phyloP scores from a whole-genome alignment of 306 rosid species.

The Vigna radiata region DNA sequence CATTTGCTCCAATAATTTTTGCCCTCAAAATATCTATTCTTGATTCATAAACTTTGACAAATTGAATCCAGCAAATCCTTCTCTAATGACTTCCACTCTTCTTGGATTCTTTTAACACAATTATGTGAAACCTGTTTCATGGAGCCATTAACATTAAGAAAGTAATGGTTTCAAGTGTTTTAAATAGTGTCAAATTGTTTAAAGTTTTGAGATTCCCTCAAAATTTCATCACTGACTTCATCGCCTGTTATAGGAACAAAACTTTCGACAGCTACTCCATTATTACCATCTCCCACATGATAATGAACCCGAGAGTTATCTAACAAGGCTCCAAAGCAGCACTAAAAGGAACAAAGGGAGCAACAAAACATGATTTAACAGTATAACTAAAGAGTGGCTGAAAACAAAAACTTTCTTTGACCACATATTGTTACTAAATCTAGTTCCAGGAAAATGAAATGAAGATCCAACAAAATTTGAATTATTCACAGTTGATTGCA shows the following conservation, averaged over 20 bases:
- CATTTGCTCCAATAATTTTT: constrained; percentile 90
- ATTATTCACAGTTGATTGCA: constrained; percentile 11
- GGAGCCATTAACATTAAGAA: constrained; percentile 40
- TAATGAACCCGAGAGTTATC: constrained; percentile 51
- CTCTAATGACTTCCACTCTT: constrained; percentile 86
- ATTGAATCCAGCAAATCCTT: constrained; percentile 89
- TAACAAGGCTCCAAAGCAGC: constrained; percentile 45
- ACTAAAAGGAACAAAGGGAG: constrained; percentile 45
- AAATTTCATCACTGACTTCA: constrained; percentile 57
- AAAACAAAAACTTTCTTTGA: constrained; percentile 29
- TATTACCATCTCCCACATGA: constrained; percentile 33
- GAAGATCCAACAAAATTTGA: constrained; percentile 33
- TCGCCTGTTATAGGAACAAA: constrained; percentile 45
- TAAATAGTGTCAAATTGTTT: constrained; percentile 81
- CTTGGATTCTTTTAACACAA: constrained; percentile 82
- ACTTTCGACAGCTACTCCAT: constrained; percentile 41
- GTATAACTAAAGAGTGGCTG: constrained; percentile 32
- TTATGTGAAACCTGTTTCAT: constrained; percentile 65
- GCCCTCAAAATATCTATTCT: constrained; percentile 93
- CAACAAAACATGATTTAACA: constrained; percentile 8
- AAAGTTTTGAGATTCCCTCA: constrained; percentile 61
- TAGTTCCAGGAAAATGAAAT: constrained; percentile 41
- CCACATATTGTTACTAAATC: constrained; percentile 42
- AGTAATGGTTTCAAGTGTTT: constrained; percentile 73
- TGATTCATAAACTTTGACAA: constrained; percentile 80